Evolutionary conservation across 495 filamentous ascomycete genomes (phyloP).

Genomic region (Extremus antarcticus): DNA sequence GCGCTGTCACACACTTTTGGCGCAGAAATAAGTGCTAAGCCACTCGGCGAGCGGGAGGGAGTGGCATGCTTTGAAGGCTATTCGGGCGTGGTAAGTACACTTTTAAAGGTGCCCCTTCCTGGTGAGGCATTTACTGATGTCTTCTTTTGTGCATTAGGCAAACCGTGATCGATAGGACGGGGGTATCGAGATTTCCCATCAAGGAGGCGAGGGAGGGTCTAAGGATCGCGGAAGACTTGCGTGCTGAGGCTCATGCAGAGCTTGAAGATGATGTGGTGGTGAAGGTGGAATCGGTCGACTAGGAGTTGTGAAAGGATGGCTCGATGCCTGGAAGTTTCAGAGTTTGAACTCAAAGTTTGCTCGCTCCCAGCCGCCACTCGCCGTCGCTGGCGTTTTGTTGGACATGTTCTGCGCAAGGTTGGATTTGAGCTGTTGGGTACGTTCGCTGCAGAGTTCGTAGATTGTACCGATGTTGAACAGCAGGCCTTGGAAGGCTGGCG

Average conservation of each 20-base stretch:
- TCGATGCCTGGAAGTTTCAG: conserved; percentile 29
- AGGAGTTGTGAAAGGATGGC: background rate
- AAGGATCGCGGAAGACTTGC: background rate
- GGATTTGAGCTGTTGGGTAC: conserved; percentile 54
- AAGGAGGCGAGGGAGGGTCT: conserved; percentile 1
- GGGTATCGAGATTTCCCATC: conserved; percentile 5
- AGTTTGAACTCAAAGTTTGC: conserved; percentile 69
- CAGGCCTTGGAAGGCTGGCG: conserved; percentile 57
- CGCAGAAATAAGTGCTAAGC: background rate
- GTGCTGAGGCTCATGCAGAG: background rate
- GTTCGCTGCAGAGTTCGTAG: conserved; percentile 84
- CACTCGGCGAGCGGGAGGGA: background rate
- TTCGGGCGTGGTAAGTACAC: background rate
- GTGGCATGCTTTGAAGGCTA: background rate
- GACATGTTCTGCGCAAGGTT: conserved; percentile 60
- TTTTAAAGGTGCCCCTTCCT: no score
- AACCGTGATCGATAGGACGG: conserved; percentile 3
- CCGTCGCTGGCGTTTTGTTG: conserved; percentile 33
- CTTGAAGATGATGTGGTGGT: background rate
- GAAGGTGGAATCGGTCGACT: background rate
- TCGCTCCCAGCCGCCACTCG: conserved; percentile 53
- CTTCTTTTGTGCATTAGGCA: no score
- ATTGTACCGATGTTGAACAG: conserved; percentile 85
- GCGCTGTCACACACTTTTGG: background rate
- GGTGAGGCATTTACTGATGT: no score